Evolutionary conservation across 106 monocot species (phyloP).

Genomic region (Alisma plantagoaquatica): DNA sequence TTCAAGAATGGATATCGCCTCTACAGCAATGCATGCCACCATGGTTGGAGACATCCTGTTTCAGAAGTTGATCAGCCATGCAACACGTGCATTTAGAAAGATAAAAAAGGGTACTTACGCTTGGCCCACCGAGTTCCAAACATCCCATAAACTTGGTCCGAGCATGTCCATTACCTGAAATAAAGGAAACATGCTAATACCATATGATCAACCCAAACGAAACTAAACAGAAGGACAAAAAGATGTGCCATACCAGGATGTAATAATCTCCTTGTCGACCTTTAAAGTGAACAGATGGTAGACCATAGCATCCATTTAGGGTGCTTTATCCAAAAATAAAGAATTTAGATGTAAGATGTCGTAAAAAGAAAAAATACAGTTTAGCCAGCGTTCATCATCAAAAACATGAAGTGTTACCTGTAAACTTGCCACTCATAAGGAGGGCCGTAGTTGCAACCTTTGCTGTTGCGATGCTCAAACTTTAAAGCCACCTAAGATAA

Average conservation of each 20-base stretch:
- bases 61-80: constrained; percentile 1
- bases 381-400: neutral
- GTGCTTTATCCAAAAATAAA: no score
- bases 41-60: constrained; percentile 89
- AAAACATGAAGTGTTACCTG: constrained; percentile 38
- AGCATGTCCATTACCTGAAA: constrained; percentile 93
- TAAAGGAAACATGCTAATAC: neutral
- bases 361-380: neutral
- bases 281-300: constrained; percentile 87
- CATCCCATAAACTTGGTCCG: constrained; percentile 93
- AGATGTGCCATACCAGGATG: constrained; percentile 46
- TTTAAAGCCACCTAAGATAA: constrained; percentile 93
- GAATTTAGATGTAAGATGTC: no score
- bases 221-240: no score
- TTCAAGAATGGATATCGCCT: constrained; percentile 92
- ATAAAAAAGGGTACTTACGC: constrained; percentile 34
- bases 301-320: constrained; percentile 94
- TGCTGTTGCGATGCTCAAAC: constrained; percentile 82
- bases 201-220: neutral
- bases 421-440: constrained; percentile 97
- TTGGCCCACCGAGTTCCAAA: constrained; percentile 91
- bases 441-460: constrained; percentile 88
- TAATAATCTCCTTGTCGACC: constrained; percentile 96
- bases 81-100: neutral
- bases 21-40: constrained; percentile 97